These are phyloP conservation scores for Tuber borchii DNA, from an alignment of 495 filamentous ascomycete genomes.

Conservation along the genomic window DNA sequence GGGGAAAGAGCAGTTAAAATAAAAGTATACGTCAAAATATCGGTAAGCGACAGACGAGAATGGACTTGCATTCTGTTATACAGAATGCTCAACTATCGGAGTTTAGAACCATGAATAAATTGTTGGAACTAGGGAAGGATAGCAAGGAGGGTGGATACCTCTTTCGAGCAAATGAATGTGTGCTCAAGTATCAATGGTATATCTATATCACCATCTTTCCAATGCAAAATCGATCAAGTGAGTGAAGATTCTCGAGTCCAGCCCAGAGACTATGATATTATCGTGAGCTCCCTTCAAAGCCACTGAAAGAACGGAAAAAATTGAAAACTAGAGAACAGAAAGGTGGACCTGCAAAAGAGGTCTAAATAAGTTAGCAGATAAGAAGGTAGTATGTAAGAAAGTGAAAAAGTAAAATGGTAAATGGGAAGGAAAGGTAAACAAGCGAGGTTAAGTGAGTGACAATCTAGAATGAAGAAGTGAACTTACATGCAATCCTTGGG, in stretches of 20 bases:
- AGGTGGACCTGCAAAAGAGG: background rate
- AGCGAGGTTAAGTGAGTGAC: background rate
- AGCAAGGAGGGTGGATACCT: background rate
- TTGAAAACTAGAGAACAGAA: background rate
- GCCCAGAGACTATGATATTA: background rate
- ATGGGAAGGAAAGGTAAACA: background rate
- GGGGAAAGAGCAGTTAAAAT: background rate
- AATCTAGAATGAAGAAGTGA: background rate
- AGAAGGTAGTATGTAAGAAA: background rate
- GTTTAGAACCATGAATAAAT: background rate
- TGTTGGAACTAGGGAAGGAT: background rate
- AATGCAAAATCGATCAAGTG: background rate
- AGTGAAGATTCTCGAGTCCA: background rate
- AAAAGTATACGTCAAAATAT: background rate
- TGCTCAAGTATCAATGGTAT: background rate
- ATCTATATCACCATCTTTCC: background rate
- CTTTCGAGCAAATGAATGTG: background rate
- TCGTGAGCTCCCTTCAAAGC: background rate
- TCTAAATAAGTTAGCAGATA: background rate
- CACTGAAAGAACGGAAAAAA: background rate
- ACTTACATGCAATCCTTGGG: background rate
- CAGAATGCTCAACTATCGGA: background rate
- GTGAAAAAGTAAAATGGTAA: background rate
- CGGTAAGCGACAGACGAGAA: background rate
- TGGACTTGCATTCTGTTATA: slow-evolving; percentile 3